A percentile compares a stretch with the other conserved stretches of the same genome.
These are phyloP conservation scores for Ascochyta koolunga DNA, from an alignment of 2,329 filamentous ascomycete genomes.

Conservation along the genomic window DNA sequence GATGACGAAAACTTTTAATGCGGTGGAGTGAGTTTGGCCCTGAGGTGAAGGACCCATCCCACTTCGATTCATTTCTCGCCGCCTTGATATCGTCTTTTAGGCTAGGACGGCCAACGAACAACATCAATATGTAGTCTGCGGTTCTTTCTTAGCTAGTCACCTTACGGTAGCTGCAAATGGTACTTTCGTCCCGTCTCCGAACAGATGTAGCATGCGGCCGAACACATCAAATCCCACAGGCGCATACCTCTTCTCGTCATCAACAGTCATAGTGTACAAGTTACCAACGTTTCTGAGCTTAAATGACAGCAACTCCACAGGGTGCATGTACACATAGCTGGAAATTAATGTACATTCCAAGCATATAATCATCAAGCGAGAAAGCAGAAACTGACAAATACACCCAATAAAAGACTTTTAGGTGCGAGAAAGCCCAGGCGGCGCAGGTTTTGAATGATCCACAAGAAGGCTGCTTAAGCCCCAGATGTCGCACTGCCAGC, in stretches of 20 bases:
- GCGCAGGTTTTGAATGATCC: neutral
- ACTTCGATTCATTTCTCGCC: neutral
- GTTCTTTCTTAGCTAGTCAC: neutral
- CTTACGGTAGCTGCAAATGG: neutral
- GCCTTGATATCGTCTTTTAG: neutral
- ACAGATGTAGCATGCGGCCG: neutral
- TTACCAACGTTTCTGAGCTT: too few relatives aligned
- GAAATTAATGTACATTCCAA: slow-evolving; percentile 15
- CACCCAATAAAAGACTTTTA: slow-evolving; percentile 8
- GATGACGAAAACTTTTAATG: neutral
- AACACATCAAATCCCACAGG: neutral
- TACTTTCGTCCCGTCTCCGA: neutral
- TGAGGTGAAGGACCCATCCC: slow-evolving; percentile 6
- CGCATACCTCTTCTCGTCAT: neutral
- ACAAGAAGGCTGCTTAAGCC: neutral
- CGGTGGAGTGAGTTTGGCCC: neutral
- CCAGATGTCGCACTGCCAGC: neutral
- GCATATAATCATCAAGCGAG: slow-evolving; percentile 14
- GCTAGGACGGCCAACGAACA: neutral
- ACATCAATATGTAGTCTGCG: neutral
- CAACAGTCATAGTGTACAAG: neutral
- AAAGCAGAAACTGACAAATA: neutral
- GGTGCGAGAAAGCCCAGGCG: neutral
- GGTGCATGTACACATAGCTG: slow-evolving; percentile 8
- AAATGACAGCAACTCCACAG: neutral